Percentiles rank a stretch among this genome's conserved stretches.
Conservation (phyloP, 257 asterid species). For the Lithospermum erythrorhizon region DNA sequence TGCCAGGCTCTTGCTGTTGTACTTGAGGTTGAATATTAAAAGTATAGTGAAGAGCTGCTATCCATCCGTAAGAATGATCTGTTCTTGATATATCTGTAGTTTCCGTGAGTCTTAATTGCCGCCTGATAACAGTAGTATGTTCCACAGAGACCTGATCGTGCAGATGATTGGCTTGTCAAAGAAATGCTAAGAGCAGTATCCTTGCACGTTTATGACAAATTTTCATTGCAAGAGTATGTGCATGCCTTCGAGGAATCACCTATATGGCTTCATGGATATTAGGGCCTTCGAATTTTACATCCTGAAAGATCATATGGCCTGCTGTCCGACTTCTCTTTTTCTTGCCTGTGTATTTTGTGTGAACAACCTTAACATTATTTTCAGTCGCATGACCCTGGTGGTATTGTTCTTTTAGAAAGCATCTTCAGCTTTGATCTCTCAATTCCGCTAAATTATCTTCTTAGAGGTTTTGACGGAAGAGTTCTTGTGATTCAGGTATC, state of each 20-base stretch:
- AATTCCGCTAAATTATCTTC: slow-evolving; percentile 67
- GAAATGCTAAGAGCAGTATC: slow-evolving; percentile 97
- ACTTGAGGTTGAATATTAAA: slow-evolving; percentile 55
- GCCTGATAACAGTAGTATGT: slow-evolving; percentile 11
- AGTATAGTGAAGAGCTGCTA: slow-evolving; percentile 52
- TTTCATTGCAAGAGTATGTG: neutral
- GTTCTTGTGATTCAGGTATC: slow-evolving; percentile 63
- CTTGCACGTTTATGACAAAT: slow-evolving; percentile 18
- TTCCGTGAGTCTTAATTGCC: slow-evolving; percentile 1
- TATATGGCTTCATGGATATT: too few species aligned
- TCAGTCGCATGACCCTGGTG: slow-evolving; percentile 88
- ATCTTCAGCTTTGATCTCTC: slow-evolving; percentile 83
- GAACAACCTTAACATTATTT: slow-evolving; percentile 37
- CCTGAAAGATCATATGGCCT: too few species aligned
- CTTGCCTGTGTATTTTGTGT: neutral
- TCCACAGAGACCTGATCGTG: slow-evolving; percentile 56
- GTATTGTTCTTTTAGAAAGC: slow-evolving; percentile 55
- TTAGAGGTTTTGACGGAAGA: slow-evolving; percentile 49
- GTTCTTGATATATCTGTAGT: slow-evolving; percentile 2
- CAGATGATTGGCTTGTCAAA: slow-evolving; percentile 52
- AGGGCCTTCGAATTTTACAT: too few species aligned
- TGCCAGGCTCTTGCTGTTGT: slow-evolving; percentile 57
- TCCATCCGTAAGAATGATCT: slow-evolving; percentile 55
- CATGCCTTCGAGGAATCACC: too few species aligned
- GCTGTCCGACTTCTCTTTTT: too few species aligned